Base-by-base conservation (phyloP, 768 basidiomycete species). In the Hericium erinaceus region DNA sequence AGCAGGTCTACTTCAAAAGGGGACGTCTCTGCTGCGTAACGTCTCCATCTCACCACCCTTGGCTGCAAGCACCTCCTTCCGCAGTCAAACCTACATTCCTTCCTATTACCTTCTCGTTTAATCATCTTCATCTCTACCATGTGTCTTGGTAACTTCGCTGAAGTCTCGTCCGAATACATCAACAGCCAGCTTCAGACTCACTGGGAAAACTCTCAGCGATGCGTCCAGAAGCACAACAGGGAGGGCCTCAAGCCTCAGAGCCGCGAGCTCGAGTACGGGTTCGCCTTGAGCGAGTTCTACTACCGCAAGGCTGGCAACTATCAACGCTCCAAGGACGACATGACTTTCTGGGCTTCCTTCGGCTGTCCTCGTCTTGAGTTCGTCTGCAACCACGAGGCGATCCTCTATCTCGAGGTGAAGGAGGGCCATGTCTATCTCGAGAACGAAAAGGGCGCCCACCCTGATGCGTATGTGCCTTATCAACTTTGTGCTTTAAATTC, bases 381-480 rank as follows among this genome's bases (percentile, higher is more conserved):
- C 57, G 62, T 72, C 48, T 69, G 70, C 56, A 69, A 69, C 55
- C 70, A 72, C 48, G 69, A 72, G 33, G 68, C 57, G 2, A 56
- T 72, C 48, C 60, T 72, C 22, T 57, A 58, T 22, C 53, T 72
- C 11, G 61, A 46, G n/a, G 51, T 69, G 52, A 60, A 62, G 10
- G 57, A 64, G 18, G 67, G 69, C 24, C 61, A 66, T 54, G 64
- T 64, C 59, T 60, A 64, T 26, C 59, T 61, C 38, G 65, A 71
- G 18, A 58, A 62, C 55, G 38, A 52, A 2, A 64, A 58, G 55
- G 52, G 53, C 6, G 18, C 56, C 13, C 18, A 49, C 22, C 57
- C 57, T 13, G 55, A 56, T 33, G 49, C 48, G 58, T 61, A 20
- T 7, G 44, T 46, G 44, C 20, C 8, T 20, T 46, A 20, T 46